phyloP scores from a whole-genome alignment of 768 basidiomycete genomes.

The Phlebiopsis gigantea region DNA sequence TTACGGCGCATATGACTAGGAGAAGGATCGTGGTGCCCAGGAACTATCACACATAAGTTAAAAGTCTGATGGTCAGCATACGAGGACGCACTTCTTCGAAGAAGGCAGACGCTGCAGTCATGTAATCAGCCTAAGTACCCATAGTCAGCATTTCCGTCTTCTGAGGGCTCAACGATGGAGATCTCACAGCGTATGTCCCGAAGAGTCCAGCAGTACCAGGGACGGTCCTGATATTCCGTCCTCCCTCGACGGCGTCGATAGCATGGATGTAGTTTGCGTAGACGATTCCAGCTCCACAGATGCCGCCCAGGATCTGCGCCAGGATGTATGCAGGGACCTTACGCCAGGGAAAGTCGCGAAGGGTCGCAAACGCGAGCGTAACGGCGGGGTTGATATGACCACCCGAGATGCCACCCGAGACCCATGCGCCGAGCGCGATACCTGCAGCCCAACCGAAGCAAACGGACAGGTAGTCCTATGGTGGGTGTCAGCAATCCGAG shows the following conservation, averaged over 20 bases:
- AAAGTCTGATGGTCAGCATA: not conserved
- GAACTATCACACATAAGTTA: constrained; percentile 32
- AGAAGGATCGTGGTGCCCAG: constrained; percentile 50
- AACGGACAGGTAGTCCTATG: constrained; percentile 43
- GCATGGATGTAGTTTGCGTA: constrained; percentile 67
- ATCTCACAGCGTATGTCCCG: constrained; percentile 52
- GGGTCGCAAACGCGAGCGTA: constrained; percentile 62
- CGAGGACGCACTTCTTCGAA: constrained; percentile 36
- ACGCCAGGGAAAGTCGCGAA: constrained; percentile 72
- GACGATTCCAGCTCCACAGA: constrained; percentile 52
- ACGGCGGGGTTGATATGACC: constrained; percentile 53
- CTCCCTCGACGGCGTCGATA: constrained; percentile 60
- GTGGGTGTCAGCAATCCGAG: not conserved
- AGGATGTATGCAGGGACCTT: constrained; percentile 71
- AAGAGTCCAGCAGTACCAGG: constrained; percentile 53
- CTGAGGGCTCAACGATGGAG: not conserved
- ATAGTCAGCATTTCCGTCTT: not conserved
- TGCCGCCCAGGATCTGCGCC: constrained; percentile 56
- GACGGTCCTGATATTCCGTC: constrained; percentile 46
- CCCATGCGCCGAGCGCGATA: constrained; percentile 65
- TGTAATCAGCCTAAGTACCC: constrained; percentile 30
- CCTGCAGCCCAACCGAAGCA: constrained; percentile 54
- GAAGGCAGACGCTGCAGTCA: constrained; percentile 39
- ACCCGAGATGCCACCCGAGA: constrained; percentile 60
- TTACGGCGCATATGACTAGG: constrained; percentile 46